Evolutionary conservation across 2,329 filamentous ascomycete species (phyloP), one percentile per base, ranked within the genome.

Genomic region (Intubia oerlemansii): DNA sequence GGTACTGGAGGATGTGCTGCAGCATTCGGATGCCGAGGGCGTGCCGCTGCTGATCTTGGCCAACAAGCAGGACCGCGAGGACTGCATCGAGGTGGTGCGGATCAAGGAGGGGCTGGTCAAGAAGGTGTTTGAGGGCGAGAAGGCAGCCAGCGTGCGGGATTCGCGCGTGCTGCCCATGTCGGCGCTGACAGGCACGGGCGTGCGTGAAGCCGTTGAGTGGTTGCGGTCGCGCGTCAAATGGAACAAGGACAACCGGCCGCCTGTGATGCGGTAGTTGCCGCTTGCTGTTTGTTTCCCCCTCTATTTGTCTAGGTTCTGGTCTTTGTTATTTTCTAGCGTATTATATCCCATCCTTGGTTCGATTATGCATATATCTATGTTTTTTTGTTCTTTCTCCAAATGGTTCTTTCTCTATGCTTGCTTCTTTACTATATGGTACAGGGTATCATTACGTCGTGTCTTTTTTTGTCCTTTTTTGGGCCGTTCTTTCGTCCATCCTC

Each of bases 81-180:
- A 95, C 51, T 95, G 85, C 41, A 79, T 95, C 29, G 88, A 98
- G 59, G 88, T 93, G 3, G 85, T 95, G 34, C 62, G 82, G 38
- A 93, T 98, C 46, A 98, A 98, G 54, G 88, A 98, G 50, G 88
- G 85, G 0, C 59, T 95, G 31, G 84, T 98, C 29, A 76, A 91
- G 52, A 82, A 78, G 54, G 84, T 98, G 14, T 88, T 92, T 56
- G 84, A 95, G 56, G 80, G 88, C 13, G 80, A 91, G 46, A 88
- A 85, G 53, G 81, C 81, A 0, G 66, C 63, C 24, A 77, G 72
- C 37, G 80, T 93, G 30, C 66, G 85, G 38, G 88, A 98, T 54
- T 90, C 79, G 44, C 63, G 88, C 35, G 88, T 95, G 11, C 51
- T 98, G 44, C 82, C 88, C 6, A 71, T 93, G 36, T 90, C 79